phyloP scores from a whole-genome alignment of 2,329 filamentous ascomycete genomes.

The Coniochaeta hoffmannii region DNA sequence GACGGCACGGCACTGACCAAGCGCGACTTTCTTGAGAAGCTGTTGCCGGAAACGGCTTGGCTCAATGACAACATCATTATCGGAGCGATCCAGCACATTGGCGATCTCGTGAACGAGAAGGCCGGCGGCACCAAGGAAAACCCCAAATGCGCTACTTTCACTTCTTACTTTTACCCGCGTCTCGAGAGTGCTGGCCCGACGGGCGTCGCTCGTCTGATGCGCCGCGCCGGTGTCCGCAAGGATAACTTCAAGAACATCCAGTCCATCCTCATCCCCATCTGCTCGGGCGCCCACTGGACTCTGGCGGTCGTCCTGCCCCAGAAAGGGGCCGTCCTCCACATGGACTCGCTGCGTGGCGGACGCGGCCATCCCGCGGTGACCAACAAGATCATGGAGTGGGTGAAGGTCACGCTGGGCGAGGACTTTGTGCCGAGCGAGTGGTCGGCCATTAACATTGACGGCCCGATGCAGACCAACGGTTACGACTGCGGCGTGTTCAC shows the following conservation, averaged over 20 bases:
- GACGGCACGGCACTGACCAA: conserved; percentile 42
- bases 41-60: conserved; percentile 54
- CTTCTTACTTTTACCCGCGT: conserved; percentile 58
- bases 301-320: conserved; percentile 58
- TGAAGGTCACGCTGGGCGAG: conserved; percentile 49
- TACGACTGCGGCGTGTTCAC: conserved; percentile 74
- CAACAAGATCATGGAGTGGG: conserved; percentile 41
- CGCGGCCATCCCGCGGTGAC: conserved; percentile 28
- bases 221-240: conserved; percentile 48
- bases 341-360: conserved; percentile 54
- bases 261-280: conserved; percentile 63
- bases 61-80: conserved; percentile 74
- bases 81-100: conserved; percentile 53
- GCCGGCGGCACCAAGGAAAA: conserved; percentile 44
- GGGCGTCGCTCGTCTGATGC: conserved; percentile 46
- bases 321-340: conserved; percentile 54
- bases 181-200: conserved; percentile 39
- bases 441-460: conserved; percentile 41
- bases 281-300: conserved; percentile 61
- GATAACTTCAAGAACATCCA: conserved; percentile 58
- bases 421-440: conserved; percentile 52
- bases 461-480: conserved; percentile 55
- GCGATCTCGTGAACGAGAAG: conserved; percentile 48
- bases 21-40: conserved; percentile 53
- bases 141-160: conserved; percentile 55